Percentiles rank a stretch among this genome's conserved stretches.
These are phyloP conservation scores for Aulographum hederae DNA, from an alignment of 2,329 filamentous ascomycete genomes.

Conservation along the genomic window DNA sequence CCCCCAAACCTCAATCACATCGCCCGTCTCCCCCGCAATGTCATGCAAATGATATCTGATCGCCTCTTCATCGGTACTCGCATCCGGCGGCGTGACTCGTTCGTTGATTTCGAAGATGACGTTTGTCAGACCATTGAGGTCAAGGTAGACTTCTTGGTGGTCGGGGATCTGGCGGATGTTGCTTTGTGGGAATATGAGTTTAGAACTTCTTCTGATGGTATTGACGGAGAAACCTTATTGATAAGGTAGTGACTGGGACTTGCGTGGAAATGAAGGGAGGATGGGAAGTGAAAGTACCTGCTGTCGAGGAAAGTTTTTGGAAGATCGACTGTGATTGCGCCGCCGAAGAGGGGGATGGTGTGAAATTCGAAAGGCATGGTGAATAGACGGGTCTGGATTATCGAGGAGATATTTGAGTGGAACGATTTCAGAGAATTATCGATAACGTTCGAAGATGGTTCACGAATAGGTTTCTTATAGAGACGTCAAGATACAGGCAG, in stretches of 20 bases:
- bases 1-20: conserved; percentile 17
- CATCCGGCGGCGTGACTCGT: conserved; percentile 43
- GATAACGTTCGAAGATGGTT: too few species aligned
- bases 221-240: not conserved
- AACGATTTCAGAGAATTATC: not conserved
- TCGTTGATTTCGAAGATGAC: conserved; percentile 86
- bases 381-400: not conserved
- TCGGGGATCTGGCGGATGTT: conserved; percentile 59
- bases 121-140: conserved; percentile 64
- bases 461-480: too few species aligned
- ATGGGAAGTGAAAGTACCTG: conserved; percentile 32
- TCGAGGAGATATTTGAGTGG: not conserved
- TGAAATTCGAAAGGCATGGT: not conserved
- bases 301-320: conserved; percentile 53
- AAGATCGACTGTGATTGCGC: conserved; percentile 50
- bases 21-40: conserved; percentile 19
- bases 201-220: conserved; percentile 4
- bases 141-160: conserved; percentile 86
- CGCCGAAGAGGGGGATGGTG: conserved; percentile 48
- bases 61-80: conserved; percentile 51
- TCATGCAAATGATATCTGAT: conserved; percentile 31
- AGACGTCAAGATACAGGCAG: not conserved
- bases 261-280: conserved; percentile 3
- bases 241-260: conserved; percentile 2
- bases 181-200: conserved; percentile 23